phyloP scores from a whole-genome alignment of 805 yeast genomes.

The Grigorovia humatica region DNA sequence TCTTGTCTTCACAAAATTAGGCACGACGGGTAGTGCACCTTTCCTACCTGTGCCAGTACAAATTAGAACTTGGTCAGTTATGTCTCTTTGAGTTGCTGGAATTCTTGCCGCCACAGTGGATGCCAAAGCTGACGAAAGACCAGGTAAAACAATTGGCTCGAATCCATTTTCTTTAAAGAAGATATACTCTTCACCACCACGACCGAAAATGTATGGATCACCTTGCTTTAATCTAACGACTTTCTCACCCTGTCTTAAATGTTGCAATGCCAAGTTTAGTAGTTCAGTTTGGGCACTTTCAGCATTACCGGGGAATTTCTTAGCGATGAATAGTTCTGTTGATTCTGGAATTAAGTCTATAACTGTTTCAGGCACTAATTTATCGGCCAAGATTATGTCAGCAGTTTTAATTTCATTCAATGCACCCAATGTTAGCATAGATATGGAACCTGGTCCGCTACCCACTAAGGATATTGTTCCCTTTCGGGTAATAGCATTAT shows the following conservation, averaged over 20 bases:
- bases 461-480: slow-evolving; percentile 81
- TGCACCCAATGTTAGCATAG: slow-evolving; percentile 78
- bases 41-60: slow-evolving; percentile 93
- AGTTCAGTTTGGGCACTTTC: slow-evolving; percentile 86
- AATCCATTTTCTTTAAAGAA: slow-evolving; percentile 62
- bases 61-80: slow-evolving; percentile 82
- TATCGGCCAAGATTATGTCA: slow-evolving; percentile 80
- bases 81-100: slow-evolving; percentile 87
- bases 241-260: slow-evolving; percentile 51
- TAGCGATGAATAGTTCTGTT: slow-evolving; percentile 74
- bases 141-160: slow-evolving; percentile 69
- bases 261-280: slow-evolving; percentile 57
- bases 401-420: slow-evolving; percentile 70
- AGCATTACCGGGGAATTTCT: slow-evolving; percentile 95
- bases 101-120: slow-evolving; percentile 75
- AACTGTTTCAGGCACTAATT: slow-evolving; percentile 83
- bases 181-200: slow-evolving; percentile 87
- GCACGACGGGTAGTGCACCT: slow-evolving; percentile 71
- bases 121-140: slow-evolving; percentile 80
- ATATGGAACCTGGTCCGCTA: slow-evolving; percentile 85
- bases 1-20: slow-evolving; percentile 59
- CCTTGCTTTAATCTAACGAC: slow-evolving; percentile 93
- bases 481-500: slow-evolving; percentile 2
- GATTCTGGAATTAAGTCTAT: slow-evolving; percentile 68
- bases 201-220: slow-evolving; percentile 91